These are phyloP conservation scores for Fraxinus paxiana DNA, from an alignment of 305 asterid genomes.

Conservation along the genomic window DNA sequence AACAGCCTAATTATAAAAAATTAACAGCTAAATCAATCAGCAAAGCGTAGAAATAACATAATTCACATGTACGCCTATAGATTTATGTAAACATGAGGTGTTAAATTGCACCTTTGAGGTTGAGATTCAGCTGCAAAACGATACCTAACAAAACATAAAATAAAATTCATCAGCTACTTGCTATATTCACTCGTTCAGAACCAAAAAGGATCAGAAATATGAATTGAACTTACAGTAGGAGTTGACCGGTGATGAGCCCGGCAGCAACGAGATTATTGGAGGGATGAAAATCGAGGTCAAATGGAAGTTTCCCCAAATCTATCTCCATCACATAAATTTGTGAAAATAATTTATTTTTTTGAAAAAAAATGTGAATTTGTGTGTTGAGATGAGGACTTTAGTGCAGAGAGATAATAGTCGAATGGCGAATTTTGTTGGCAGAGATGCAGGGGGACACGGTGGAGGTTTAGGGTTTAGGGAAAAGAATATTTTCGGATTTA, in stretches of 20 bases:
- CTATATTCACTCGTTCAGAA: neutral
- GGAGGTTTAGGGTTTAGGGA: neutral
- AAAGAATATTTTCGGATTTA: neutral
- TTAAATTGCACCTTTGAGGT: slow-evolving; percentile 49
- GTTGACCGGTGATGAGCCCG: slow-evolving; percentile 71
- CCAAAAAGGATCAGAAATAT: neutral
- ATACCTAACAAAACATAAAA: slow-evolving; percentile 35
- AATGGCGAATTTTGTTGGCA: neutral
- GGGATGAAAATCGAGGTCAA: slow-evolving; percentile 86
- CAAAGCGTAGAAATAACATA: neutral
- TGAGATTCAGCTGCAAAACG: slow-evolving; percentile 61
- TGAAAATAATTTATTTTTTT: neutral
- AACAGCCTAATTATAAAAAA: slow-evolving; percentile 45
- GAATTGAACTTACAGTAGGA: slow-evolving; percentile 50
- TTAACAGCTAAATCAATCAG: slow-evolving; percentile 8
- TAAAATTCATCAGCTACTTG: neutral
- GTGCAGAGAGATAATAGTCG: neutral
- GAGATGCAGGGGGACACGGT: neutral
- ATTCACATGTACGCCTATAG: neutral
- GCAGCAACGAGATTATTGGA: slow-evolving; percentile 62
- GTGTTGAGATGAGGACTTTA: neutral
- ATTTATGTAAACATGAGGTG: neutral
- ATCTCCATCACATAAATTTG: slow-evolving; percentile 43
- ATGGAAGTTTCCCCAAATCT: slow-evolving; percentile 56
- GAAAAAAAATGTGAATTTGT: neutral